These are phyloP conservation scores for Lactarius evosmus DNA, from an alignment of 768 basidiomycete genomes.

Conservation along the genomic window DNA sequence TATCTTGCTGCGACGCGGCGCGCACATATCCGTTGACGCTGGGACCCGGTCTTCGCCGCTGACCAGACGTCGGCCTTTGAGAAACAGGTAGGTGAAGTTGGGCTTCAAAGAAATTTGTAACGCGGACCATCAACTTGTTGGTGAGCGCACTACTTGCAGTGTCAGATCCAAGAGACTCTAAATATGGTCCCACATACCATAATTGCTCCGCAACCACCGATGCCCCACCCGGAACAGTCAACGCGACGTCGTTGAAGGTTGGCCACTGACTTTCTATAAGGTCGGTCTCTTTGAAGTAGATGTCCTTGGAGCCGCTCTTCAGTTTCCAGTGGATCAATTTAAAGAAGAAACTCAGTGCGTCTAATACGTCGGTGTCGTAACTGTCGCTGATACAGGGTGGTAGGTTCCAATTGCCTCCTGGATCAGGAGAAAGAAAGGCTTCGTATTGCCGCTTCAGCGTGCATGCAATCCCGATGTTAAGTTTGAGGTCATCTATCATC, in stretches of 20 bases:
- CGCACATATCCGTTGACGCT: conserved; percentile 27
- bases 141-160: conserved; percentile 67
- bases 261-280: conserved; percentile 97
- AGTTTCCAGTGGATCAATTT: conserved; percentile 93
- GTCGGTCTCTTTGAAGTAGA: conserved; percentile 97
- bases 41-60: conserved; percentile 31
- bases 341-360: conserved; percentile 88
- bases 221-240: conserved; percentile 84
- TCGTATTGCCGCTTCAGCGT: conserved; percentile 95
- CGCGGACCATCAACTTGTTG: conserved; percentile 88
- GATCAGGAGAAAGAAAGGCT: conserved; percentile 84
- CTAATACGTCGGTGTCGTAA: conserved; percentile 86
- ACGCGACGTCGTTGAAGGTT: conserved; percentile 88
- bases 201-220: conserved; percentile 91
- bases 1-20: conserved; percentile 42
- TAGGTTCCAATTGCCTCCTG: conserved; percentile 82
- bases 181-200: conserved; percentile 54
- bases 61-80: conserved; percentile 28
- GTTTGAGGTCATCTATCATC: conserved; percentile 88
- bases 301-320: conserved; percentile 86
- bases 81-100: conserved; percentile 76
- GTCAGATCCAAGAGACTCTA: neutral
- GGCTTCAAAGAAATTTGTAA: conserved; percentile 91
- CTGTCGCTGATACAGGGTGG: conserved; percentile 86
- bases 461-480: conserved; percentile 88